Conservation (phyloP, 257 asterid genomes). For the Forsythia viridissima region DNA sequence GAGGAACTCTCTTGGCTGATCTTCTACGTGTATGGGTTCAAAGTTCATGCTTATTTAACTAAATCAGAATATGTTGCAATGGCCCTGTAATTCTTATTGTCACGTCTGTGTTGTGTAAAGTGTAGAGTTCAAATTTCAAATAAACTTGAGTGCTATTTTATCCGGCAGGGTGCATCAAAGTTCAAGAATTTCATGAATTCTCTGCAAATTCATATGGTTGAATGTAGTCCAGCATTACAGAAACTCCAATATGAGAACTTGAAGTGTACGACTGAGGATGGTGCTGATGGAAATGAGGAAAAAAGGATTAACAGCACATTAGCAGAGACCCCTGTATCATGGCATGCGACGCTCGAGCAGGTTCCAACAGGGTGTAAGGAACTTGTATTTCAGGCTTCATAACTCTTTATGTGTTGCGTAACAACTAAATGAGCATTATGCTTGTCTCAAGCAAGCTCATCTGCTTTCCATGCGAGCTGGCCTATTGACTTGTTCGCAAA, state of each 20-base stretch:
- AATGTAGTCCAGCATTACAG: conserved; percentile 85
- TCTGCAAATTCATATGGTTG: conserved; percentile 85
- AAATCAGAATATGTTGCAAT: neutral
- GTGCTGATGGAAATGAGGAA: conserved; percentile 39
- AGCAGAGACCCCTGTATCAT: conserved; percentile 76
- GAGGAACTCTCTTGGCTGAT: conserved; percentile 97
- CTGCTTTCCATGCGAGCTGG: neutral
- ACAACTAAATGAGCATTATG: neutral
- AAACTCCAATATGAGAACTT: conserved; percentile 73
- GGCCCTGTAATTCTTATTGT: neutral
- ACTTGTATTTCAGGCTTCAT: conserved; percentile 16
- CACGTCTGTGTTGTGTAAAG: neutral
- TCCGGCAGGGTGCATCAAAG: conserved; percentile 69
- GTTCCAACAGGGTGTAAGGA: conserved; percentile 89
- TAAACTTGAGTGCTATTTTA: conserved; percentile 4
- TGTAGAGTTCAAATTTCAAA: conserved; percentile 13
- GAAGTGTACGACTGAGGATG: conserved; percentile 56
- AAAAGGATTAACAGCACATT: conserved; percentile 50
- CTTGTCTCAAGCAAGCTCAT: neutral
- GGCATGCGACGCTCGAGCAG: conserved; percentile 91
- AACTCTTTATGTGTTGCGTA: conserved; percentile 1
- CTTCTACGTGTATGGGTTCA: conserved; percentile 74
- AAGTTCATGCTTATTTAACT: neutral
- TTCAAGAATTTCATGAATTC: conserved; percentile 73
- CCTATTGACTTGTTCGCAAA: too few species aligned